These are phyloP conservation scores for Kluyveromyces siamensis DNA, from an alignment of 805 yeast genomes.

Conservation along the genomic window DNA sequence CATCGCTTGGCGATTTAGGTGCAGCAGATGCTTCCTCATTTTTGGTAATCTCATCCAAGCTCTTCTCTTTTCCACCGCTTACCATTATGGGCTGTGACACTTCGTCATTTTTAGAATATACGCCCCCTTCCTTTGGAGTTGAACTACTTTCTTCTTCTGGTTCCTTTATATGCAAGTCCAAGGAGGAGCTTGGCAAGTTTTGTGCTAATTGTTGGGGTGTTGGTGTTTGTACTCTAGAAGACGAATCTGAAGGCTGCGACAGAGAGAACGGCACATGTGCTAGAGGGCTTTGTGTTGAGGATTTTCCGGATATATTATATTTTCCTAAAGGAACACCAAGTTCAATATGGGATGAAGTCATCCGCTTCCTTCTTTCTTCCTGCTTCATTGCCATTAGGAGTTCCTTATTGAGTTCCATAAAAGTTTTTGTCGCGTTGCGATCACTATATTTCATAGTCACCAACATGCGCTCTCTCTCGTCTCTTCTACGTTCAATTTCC, in stretches of 20 bases:
- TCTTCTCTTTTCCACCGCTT: not conserved
- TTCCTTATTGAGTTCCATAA: conserved; percentile 27
- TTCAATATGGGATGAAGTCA: conserved; percentile 16
- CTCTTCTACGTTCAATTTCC: conserved; percentile 25
- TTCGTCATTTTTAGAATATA: not conserved
- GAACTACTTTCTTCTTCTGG: not conserved
- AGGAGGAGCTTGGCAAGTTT: not conserved
- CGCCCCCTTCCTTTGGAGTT: not conserved
- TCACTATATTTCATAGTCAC: conserved; percentile 28
- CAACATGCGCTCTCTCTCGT: conserved; percentile 27
- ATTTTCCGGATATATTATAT: conserved; percentile 8
- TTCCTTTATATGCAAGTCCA: not conserved
- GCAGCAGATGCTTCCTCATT: not conserved
- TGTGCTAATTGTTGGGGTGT: not conserved
- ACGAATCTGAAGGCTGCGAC: not conserved
- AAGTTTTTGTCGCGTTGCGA: conserved; percentile 24
- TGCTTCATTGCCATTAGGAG: conserved; percentile 26
- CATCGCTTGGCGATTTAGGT: not conserved
- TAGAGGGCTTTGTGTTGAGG: not conserved
- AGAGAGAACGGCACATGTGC: not conserved
- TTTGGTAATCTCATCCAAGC: not conserved
- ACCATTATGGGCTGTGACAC: not conserved
- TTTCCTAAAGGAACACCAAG: conserved; percentile 2
- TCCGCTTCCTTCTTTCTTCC: conserved; percentile 25
- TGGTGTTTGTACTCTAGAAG: not conserved